Base-by-base conservation (phyloP, 345 rosid genomes). In the Anacardium occidentale region DNA sequence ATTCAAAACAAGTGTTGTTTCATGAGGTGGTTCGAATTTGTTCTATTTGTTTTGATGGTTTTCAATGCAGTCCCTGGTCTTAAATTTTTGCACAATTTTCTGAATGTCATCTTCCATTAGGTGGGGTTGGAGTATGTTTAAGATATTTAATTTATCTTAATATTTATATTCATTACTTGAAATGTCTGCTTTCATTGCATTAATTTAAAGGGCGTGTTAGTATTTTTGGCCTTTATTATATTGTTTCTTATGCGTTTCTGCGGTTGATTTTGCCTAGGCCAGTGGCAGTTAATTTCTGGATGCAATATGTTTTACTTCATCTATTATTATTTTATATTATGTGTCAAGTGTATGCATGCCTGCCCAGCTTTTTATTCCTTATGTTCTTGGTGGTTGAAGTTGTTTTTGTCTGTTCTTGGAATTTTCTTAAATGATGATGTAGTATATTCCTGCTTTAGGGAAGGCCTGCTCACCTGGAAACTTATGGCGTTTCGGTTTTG, bases 291-390 rank as follows among this genome's bases (percentile, higher is more conserved):
- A 47, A 47, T 68, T 47, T 59, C 10, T 34, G 22, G 58, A 34
- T 18, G 25, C 57, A 55, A 44, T 68, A 40, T 48, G 40, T 25
- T 50, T 13, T 52, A 12, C 34, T 22, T 54, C 15, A 37, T 5
- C 11, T 14, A 2, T 50, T 66, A 17, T 37, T 32, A 62, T 61
- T 22, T 8, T 32, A 37, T 22, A 7, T 58, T 55, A 26, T 56
- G 51, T 62, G 22, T 57, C 10, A 58, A 6, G 45, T 45, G 68
- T 48, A 50, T 77, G 76, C 71, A 76, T 81, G 73, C 75, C 61
- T 76, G 68, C 69, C 68, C 81, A 72, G 75, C 75, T 83, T 83
- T 81, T 71, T 69, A 63, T 62, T 77, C 25, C 37, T 68, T 62
- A 37, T 64, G 61, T 17, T 68, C 8, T 22, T 20, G 34, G 67